phyloP scores from a whole-genome alignment of 1,139 yeast genomes.

The Nakaseomyces delphensis region DNA sequence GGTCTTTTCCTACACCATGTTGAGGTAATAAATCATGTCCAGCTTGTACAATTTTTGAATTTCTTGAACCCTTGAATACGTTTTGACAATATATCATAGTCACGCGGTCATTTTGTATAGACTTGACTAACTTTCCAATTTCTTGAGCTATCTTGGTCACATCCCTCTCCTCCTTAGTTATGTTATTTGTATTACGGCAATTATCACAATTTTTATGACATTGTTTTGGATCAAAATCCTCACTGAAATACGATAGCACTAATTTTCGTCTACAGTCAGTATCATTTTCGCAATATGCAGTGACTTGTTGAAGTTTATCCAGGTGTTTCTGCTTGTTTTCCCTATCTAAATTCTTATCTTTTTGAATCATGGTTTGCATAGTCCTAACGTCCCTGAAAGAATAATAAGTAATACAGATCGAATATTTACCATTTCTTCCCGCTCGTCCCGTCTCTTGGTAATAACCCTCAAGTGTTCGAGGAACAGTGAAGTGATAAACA shows the following conservation, averaged over 20 bases:
- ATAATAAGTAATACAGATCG: constrained; percentile 78
- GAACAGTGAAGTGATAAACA: constrained; percentile 84
- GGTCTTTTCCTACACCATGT: constrained; percentile 62
- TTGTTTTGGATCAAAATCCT: constrained; percentile 54
- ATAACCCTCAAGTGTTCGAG: constrained; percentile 87
- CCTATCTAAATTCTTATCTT: constrained; percentile 59
- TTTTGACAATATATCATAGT: constrained; percentile 79
- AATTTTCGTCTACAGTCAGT: constrained; percentile 87
- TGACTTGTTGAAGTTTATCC: constrained; percentile 70
- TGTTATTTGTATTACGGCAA: constrained; percentile 48
- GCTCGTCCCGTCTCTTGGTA: constrained; percentile 99
- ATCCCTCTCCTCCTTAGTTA: constrained; percentile 48
- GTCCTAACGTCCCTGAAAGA: constrained; percentile 68
- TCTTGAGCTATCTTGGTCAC: constrained; percentile 58
- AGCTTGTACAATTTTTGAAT: constrained; percentile 48
- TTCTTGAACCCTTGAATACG: constrained; percentile 66
- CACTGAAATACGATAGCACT: constrained; percentile 84
- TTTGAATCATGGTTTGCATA: constrained; percentile 65
- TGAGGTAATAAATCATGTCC: constrained; percentile 53
- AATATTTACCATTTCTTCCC: constrained; percentile 81
- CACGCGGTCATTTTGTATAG: constrained; percentile 51
- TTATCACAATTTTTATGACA: constrained; percentile 82
- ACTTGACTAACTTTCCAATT: constrained; percentile 50
- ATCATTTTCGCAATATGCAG: constrained; percentile 84
- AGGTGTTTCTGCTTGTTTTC: constrained; percentile 70